These are phyloP conservation scores for Euryodendron excelsum DNA, from an alignment of 148 eudicot genomes.

Conservation along the genomic window DNA sequence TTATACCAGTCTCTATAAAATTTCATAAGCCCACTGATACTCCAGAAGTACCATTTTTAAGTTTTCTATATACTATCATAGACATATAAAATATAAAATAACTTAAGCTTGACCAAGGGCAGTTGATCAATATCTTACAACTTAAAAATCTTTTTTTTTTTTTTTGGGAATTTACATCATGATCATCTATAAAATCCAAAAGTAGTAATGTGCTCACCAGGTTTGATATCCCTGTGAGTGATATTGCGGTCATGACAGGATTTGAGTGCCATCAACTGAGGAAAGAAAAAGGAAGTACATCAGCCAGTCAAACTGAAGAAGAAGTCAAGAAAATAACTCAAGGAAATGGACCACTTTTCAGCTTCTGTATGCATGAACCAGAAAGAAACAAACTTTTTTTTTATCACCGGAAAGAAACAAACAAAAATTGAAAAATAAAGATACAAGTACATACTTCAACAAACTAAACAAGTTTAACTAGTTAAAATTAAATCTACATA, in stretches of 20 bases:
- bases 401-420: too few relatives aligned
- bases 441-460: not conserved
- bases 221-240: conserved; percentile 97
- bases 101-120: not conserved
- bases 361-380: conserved; percentile 5
- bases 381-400: too few relatives aligned
- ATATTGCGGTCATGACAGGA: conserved; percentile 93
- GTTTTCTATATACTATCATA: too few relatives aligned
- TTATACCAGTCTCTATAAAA: not conserved
- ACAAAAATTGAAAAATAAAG: not conserved
- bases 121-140: not conserved
- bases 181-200: not conserved
- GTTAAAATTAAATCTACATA: not conserved
- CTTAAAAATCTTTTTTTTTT: not conserved
- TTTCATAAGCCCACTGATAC: not conserved
- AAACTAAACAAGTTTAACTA: not conserved
- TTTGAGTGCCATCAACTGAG: conserved; percentile 85
- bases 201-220: conserved; percentile 59
- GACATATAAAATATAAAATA: not conserved
- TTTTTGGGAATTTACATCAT: not conserved
- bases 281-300: conserved; percentile 20
- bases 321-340: not conserved
- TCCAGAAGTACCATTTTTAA: not conserved
- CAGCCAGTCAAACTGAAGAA: not conserved
- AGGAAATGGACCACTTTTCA: not conserved